These are phyloP conservation scores for Litchi chinensis DNA, from an alignment of 345 rosid species.

Conservation along the genomic window DNA sequence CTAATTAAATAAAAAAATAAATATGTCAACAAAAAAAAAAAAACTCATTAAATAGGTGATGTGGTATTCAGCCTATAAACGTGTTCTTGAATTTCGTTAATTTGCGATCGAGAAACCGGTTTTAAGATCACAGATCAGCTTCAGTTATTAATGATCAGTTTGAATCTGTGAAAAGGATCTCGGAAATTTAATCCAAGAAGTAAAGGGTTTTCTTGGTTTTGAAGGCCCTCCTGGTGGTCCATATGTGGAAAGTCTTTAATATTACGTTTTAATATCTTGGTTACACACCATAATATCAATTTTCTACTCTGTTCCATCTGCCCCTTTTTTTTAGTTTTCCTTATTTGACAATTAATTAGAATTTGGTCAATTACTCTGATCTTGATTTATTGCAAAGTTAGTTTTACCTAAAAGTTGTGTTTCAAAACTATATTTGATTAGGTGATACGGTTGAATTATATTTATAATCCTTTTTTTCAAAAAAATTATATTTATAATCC, in stretches of 20 bases:
- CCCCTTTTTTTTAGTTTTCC: background rate
- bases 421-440: background rate
- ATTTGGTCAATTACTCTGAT: background rate
- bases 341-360: background rate
- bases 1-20: too few species aligned
- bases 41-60: background rate
- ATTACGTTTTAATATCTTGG: background rate
- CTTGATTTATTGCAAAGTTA: background rate
- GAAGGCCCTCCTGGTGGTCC: background rate
- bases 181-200: background rate
- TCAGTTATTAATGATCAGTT: background rate
- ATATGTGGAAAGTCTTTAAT: background rate
- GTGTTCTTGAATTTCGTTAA: background rate
- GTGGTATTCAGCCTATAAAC: background rate
- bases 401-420: background rate
- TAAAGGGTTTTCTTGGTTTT: background rate
- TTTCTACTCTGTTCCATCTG: background rate
- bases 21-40: too few species aligned
- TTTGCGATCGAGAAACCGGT: background rate
- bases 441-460: background rate
- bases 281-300: background rate
- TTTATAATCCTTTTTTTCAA: background rate
- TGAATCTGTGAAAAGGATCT: background rate
- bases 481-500: too few species aligned
- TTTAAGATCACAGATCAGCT: background rate